Conservation (phyloP, 2,329 filamentous ascomycete genomes). For the Fusarium sp. region DNA sequence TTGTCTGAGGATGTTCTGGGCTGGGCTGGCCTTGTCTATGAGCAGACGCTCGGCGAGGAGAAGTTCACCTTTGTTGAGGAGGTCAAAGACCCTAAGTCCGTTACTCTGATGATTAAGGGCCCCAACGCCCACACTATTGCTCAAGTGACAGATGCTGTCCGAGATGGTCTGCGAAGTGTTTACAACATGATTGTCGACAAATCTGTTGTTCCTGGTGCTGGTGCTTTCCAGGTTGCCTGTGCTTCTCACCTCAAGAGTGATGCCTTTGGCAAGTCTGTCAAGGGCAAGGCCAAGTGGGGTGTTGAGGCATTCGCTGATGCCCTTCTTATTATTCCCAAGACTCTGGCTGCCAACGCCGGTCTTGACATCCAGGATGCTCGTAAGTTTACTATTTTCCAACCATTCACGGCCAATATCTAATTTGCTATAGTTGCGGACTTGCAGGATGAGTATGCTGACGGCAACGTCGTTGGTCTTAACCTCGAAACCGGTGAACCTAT, state of each 20-base stretch:
- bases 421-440: constrained; percentile 75
- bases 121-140: constrained; percentile 96
- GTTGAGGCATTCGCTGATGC: constrained; percentile 96
- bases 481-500: constrained; percentile 89
- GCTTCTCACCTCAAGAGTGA: constrained; percentile 88
- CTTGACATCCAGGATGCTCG: constrained; percentile 96
- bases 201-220: constrained; percentile 92
- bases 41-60: constrained; percentile 97
- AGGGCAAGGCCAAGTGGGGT: constrained; percentile 97
- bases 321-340: constrained; percentile 95
- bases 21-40: constrained; percentile 96
- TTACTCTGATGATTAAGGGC: constrained; percentile 97
- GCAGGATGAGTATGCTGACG: constrained; percentile 86
- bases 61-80: constrained; percentile 99
- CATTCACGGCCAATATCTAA: constrained; percentile 26
- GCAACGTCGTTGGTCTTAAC: constrained; percentile 87
- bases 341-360: constrained; percentile 92
- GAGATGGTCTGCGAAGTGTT: constrained; percentile 92
- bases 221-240: constrained; percentile 95
- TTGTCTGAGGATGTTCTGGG: constrained; percentile 87
- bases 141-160: constrained; percentile 95
- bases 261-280: constrained; percentile 86
- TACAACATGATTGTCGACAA: constrained; percentile 99
- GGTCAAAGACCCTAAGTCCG: constrained; percentile 98
- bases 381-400: constrained; percentile 61